phyloP scores from a whole-genome alignment of 768 basidiomycete species.

The Pulveroboletus ravenelii region DNA sequence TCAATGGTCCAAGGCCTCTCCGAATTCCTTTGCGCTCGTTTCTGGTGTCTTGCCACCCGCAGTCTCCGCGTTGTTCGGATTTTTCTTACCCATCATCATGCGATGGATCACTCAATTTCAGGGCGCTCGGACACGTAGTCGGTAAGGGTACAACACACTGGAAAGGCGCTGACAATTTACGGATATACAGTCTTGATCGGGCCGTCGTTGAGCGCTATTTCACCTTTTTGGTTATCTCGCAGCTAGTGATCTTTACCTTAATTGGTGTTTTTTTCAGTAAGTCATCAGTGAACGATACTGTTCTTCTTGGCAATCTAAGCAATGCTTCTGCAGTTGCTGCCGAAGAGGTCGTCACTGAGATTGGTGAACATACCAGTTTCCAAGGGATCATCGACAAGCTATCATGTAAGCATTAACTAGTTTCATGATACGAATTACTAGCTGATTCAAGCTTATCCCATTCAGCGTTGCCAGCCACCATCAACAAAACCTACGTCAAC shows the following conservation, averaged over 20 bases:
- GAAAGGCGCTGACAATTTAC: background rate
- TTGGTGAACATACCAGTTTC: slow-evolving; percentile 45
- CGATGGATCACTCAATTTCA: slow-evolving; percentile 73
- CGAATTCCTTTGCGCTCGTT: slow-evolving; percentile 69
- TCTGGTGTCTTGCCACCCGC: slow-evolving; percentile 93
- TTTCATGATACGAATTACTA: background rate
- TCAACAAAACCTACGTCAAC: slow-evolving; percentile 86
- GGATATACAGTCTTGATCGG: slow-evolving; percentile 71
- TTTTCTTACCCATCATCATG: slow-evolving; percentile 89
- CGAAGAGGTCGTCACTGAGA: slow-evolving; percentile 43
- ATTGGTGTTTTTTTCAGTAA: slow-evolving; percentile 85
- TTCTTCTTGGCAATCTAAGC: background rate
- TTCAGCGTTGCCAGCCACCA: slow-evolving; percentile 61
- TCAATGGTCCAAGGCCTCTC: slow-evolving; percentile 62
- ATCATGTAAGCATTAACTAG: slow-evolving; percentile 30
- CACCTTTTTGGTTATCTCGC: slow-evolving; percentile 89
- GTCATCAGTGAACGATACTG: slow-evolving; percentile 23
- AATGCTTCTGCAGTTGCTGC: slow-evolving; percentile 22
- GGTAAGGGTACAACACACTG: slow-evolving; percentile 13
- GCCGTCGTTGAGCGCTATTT: slow-evolving; percentile 91
- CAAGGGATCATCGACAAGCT: slow-evolving; percentile 42
- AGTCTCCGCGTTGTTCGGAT: slow-evolving; percentile 83
- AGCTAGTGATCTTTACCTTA: slow-evolving; percentile 90
- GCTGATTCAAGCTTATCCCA: slow-evolving; percentile 29
- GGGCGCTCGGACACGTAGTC: slow-evolving; percentile 39